Evolutionary conservation across 2,329 filamentous ascomycete genomes (phyloP), one percentile per base, ranked within the genome.

Genomic region (Fusarium azukiicola): DNA sequence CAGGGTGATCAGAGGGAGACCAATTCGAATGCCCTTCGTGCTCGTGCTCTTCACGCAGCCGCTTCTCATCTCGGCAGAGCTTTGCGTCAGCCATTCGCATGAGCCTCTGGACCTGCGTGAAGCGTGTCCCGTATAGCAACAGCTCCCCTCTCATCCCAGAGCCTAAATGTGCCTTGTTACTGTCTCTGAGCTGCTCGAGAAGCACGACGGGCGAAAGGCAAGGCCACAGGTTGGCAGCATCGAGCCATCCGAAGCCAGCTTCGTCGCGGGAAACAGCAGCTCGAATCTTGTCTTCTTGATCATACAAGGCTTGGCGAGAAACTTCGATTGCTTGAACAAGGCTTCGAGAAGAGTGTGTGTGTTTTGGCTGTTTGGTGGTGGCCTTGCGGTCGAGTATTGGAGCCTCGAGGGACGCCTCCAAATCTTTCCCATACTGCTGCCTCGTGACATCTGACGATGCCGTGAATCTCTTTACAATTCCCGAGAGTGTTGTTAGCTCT

Each of bases 1-100:
- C 94, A 0, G 93, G 88, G 21, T 90, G 83, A 0, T 92, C 83
- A 0, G 82, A 6, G 0, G 92, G 90, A 4, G 86, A 78, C 94
- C 94, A 95, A 36, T 93, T 92, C 0, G 79, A 81, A 76, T 95
- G 93, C 0, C 92, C 93, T n/a, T 46, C 0, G 49, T 44, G 66
- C 91, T 92, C 73, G 17, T 84, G 78, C 74, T 94, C 92, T 7
- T 91, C 89, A 3, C 79, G 21, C 3, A 86, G 79, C 76, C 84
- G 71, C 78, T 72, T 23, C 36, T 85, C 80, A 38, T 84, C n/a
- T 1, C 66, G 74, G 63, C 82, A 44, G 23, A 80, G 52, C 21
- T 79, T 50, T 2, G 81, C 74, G 56, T 89, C 86, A 4, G 82
- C 77, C 6, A 94, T 84, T 0, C 92, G 86, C 8, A 88, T 69